Evolutionary conservation across 345 rosid genomes (phyloP).

Genomic region (Gossypium herbaceum): DNA sequence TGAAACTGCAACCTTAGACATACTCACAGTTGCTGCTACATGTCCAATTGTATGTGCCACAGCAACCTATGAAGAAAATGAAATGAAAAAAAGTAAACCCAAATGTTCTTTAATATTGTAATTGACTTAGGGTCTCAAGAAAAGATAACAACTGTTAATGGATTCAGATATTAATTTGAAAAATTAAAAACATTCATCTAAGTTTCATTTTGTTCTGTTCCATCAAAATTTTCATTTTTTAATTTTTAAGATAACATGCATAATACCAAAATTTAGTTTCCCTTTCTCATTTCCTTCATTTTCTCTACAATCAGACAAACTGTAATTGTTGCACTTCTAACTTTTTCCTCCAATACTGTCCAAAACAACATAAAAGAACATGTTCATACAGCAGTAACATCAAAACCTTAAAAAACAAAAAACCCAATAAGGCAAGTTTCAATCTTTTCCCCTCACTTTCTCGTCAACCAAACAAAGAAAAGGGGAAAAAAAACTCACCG

Average conservation of each 20-base stretch:
- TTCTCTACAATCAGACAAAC: constrained; percentile 48
- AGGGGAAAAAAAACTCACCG: constrained; percentile 58
- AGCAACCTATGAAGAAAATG: constrained; percentile 61
- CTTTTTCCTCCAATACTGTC: background rate
- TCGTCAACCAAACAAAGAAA: constrained; percentile 28
- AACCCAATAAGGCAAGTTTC: constrained; percentile 5
- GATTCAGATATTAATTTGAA: background rate
- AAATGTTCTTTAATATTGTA: constrained; percentile 14
- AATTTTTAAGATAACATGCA: background rate
- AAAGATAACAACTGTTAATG: background rate
- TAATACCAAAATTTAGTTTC: constrained; percentile 19
- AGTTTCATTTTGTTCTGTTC: background rate
- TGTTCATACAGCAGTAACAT: constrained; percentile 30
- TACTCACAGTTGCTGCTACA: constrained; percentile 98
- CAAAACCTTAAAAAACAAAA: constrained; percentile 18
- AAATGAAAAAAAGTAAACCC: constrained; percentile 2
- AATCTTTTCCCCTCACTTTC: constrained; percentile 19
- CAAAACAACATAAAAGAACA: constrained; percentile 22
- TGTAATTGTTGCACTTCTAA: constrained; percentile 14
- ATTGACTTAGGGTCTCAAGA: background rate
- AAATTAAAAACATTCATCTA: background rate
- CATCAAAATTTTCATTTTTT: background rate
- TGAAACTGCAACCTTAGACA: constrained; percentile 99
- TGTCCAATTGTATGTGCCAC: constrained; percentile 99
- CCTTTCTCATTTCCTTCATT: constrained; percentile 19